Conservation (phyloP, 2,329 filamentous ascomycete species). For the Chaetomiaceae sp. region DNA sequence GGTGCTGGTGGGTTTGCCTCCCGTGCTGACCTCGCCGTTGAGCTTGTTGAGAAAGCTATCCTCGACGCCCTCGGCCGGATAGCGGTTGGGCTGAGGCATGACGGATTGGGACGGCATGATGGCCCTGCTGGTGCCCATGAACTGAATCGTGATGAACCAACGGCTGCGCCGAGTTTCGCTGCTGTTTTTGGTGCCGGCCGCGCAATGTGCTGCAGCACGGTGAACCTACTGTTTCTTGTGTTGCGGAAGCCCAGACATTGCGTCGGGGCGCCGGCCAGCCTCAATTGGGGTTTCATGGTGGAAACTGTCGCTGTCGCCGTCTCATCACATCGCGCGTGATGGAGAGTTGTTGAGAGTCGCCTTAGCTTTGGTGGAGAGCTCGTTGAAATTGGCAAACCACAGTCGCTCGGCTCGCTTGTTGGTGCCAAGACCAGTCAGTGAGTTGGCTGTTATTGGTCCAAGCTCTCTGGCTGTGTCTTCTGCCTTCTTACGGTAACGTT, state of each 20-base stretch:
- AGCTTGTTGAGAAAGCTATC: slow-evolving; percentile 7
- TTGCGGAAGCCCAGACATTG: not conserved
- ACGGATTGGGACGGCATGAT: not conserved
- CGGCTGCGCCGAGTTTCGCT: not conserved
- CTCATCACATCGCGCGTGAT: not conserved
- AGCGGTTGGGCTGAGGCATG: no score
- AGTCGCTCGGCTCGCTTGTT: no score
- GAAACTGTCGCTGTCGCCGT: not conserved
- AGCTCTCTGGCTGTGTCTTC: no score
- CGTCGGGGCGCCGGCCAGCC: not conserved
- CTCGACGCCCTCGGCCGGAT: not conserved
- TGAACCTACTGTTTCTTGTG: not conserved
- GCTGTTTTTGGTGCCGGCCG: not conserved
- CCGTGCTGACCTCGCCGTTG: not conserved
- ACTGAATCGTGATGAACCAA: not conserved
- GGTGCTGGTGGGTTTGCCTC: not conserved
- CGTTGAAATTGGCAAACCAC: no score
- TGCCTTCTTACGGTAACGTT: no score
- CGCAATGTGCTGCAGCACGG: not conserved
- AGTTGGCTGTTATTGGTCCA: no score
- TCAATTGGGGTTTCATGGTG: slow-evolving; percentile 7
- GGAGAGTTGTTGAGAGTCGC: not conserved
- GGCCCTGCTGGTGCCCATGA: not conserved
- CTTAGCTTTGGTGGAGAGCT: not conserved
- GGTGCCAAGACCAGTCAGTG: no score